phyloP scores from a whole-genome alignment of 2,329 filamentous ascomycete species.

The Penicillium sclerotiorum region DNA sequence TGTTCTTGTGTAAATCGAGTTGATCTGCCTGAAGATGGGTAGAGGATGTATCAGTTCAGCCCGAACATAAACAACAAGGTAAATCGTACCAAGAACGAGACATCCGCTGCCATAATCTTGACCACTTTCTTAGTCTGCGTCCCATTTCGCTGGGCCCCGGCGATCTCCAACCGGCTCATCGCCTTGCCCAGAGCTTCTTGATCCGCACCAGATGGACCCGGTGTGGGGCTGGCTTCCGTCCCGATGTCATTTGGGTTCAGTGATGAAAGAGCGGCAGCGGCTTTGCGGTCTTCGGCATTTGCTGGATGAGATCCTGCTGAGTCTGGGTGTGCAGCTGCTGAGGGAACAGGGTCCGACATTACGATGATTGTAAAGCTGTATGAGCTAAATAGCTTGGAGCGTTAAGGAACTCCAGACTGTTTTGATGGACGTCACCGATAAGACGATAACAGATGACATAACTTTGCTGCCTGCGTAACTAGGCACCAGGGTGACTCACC shows the following conservation, averaged over 20 bases:
- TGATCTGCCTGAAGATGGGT: constrained; percentile 39
- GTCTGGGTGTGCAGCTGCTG: constrained; percentile 40
- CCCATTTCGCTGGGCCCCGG: constrained; percentile 35
- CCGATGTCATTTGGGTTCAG: constrained; percentile 47
- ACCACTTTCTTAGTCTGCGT: constrained; percentile 42
- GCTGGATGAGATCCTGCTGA: constrained; percentile 40
- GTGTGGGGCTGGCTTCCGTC: constrained; percentile 33
- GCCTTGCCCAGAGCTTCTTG: constrained; percentile 54
- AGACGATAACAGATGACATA: constrained; percentile 1
- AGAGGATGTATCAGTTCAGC: too few relatives aligned
- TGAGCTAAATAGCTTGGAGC: background rate
- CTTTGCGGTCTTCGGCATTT: constrained; percentile 54
- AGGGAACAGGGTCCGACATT: constrained; percentile 50
- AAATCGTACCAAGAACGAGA: constrained; percentile 50
- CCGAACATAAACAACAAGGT: too few relatives aligned
- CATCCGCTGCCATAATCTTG: constrained; percentile 51
- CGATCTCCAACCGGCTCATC: constrained; percentile 53
- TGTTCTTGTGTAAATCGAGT: constrained; percentile 49
- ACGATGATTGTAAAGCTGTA: constrained; percentile 5
- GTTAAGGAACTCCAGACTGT: background rate
- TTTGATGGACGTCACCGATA: constrained; percentile 12
- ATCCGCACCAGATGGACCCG: constrained; percentile 40
- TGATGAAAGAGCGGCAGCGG: constrained; percentile 52
- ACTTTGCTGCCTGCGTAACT: background rate
- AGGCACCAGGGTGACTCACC: constrained; percentile 21